Percentiles rank a stretch among this genome's conserved stretches.
These are phyloP conservation scores for Tylopilus balloui DNA, from an alignment of 768 basidiomycete genomes.

Conservation along the genomic window DNA sequence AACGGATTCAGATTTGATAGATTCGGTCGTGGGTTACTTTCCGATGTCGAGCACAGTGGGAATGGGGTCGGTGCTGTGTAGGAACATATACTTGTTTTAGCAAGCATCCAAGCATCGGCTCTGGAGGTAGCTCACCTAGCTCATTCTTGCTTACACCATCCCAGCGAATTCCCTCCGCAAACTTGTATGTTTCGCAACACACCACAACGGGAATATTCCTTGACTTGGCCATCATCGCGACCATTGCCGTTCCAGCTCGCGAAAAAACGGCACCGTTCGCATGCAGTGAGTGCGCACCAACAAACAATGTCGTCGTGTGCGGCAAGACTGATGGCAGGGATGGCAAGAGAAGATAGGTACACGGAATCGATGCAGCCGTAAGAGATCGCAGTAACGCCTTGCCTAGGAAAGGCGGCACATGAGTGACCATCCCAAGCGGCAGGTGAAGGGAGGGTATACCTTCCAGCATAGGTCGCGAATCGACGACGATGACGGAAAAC, in stretches of 20 bases:
- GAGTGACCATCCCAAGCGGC: neutral
- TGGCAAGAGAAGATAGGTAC: slow-evolving; percentile 89
- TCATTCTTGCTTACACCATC: slow-evolving; percentile 97
- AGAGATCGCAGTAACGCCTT: slow-evolving; percentile 72
- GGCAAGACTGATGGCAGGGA: slow-evolving; percentile 76
- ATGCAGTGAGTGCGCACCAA: slow-evolving; percentile 93
- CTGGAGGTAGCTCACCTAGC: slow-evolving; percentile 53
- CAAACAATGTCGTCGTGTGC: slow-evolving; percentile 76
- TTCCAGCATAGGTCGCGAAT: slow-evolving; percentile 93
- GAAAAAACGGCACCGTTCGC: slow-evolving; percentile 94
- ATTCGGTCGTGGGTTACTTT: slow-evolving; percentile 35
- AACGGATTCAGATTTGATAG: slow-evolving; percentile 81
- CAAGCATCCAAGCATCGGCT: neutral
- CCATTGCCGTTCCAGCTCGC: slow-evolving; percentile 90
- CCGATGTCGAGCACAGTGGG: slow-evolving; percentile 13
- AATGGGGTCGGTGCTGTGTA: slow-evolving; percentile 28
- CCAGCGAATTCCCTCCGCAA: slow-evolving; percentile 85
- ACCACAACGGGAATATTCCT: slow-evolving; percentile 90
- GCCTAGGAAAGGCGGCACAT: slow-evolving; percentile 41
- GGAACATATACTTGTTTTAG: slow-evolving; percentile 1
- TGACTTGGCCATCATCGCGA: slow-evolving; percentile 93
- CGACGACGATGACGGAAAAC: slow-evolving; percentile 90
- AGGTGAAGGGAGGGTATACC: slow-evolving; percentile 39
- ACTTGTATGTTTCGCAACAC: slow-evolving; percentile 99
- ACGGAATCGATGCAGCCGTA: slow-evolving; percentile 64